phyloP scores from a whole-genome alignment of 2,329 filamentous ascomycete species.

The Cercospora sp. region DNA sequence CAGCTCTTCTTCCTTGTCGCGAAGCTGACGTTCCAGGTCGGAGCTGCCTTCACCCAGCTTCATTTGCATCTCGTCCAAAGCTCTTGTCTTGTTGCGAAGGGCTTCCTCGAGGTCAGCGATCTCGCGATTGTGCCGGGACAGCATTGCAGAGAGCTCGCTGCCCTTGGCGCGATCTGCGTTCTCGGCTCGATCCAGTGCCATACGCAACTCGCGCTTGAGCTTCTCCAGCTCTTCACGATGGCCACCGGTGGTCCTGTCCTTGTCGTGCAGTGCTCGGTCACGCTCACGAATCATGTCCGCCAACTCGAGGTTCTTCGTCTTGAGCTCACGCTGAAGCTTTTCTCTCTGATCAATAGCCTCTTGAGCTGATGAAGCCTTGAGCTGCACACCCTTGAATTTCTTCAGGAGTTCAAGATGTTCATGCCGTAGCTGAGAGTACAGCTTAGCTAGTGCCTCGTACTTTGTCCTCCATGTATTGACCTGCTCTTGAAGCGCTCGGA shows the following conservation, averaged over 20 bases:
- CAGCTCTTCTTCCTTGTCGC: slow-evolving; percentile 95
- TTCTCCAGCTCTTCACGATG: slow-evolving; percentile 95
- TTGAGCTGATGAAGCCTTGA: slow-evolving; percentile 95
- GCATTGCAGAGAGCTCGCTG: slow-evolving; percentile 89
- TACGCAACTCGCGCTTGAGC: slow-evolving; percentile 85
- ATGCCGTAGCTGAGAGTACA: slow-evolving; percentile 92
- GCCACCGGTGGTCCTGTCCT: slow-evolving; percentile 79
- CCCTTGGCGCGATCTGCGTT: slow-evolving; percentile 91
- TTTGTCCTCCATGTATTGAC: slow-evolving; percentile 97
- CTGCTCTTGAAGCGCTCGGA: slow-evolving; percentile 88
- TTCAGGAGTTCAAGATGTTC: slow-evolving; percentile 93
- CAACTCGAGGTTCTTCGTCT: slow-evolving; percentile 98
- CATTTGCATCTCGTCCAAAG: slow-evolving; percentile 78
- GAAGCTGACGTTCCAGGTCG: slow-evolving; percentile 80
- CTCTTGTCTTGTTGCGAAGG: slow-evolving; percentile 78
- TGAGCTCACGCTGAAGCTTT: slow-evolving; percentile 94
- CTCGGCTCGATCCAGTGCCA: slow-evolving; percentile 88
- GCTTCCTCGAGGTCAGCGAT: slow-evolving; percentile 96
- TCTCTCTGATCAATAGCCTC: slow-evolving; percentile 94
- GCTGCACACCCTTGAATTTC: slow-evolving; percentile 92
- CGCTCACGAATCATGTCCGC: slow-evolving; percentile 98
- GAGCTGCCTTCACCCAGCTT: slow-evolving; percentile 77
- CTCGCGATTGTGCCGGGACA: slow-evolving; percentile 94
- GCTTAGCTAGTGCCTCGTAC: slow-evolving; percentile 92
- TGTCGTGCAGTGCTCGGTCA: slow-evolving; percentile 89